phyloP scores from a whole-genome alignment of 2,329 filamentous ascomycete species.

The Fonsecaea pugnacius region DNA sequence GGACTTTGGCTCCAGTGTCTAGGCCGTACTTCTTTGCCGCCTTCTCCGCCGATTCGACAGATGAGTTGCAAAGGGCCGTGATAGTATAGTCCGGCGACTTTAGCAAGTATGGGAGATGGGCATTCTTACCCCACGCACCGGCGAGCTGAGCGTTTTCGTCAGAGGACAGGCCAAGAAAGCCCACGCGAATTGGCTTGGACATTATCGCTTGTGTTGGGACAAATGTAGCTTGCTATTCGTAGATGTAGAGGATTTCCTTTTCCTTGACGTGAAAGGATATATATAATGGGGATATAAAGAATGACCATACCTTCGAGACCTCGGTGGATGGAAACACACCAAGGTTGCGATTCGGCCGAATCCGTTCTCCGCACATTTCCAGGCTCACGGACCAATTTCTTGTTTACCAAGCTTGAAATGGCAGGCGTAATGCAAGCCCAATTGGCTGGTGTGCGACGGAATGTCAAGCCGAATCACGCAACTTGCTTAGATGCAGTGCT shows the following conservation, averaged over 20 bases:
- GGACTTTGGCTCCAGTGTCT: conserved; percentile 43
- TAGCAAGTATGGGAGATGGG: conserved; percentile 19
- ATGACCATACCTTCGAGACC: neutral
- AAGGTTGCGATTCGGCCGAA: neutral
- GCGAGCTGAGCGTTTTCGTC: neutral
- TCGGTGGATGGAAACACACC: neutral
- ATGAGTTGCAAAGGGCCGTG: conserved; percentile 47
- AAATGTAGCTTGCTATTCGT: neutral
- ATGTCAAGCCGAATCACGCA: neutral
- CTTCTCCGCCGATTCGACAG: conserved; percentile 47
- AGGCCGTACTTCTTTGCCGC: conserved; percentile 52
- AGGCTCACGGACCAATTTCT: neutral
- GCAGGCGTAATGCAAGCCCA: neutral
- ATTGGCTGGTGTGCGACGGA: neutral
- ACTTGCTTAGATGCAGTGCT: neutral
- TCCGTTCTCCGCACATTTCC: neutral
- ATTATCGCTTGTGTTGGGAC: neutral
- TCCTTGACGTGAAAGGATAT: neutral
- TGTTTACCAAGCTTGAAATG: neutral
- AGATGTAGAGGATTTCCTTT: neutral
- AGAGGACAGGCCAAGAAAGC: conserved; percentile 14
- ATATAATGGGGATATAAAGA: neutral
- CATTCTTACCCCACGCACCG: conserved; percentile 6
- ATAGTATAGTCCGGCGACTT: conserved; percentile 15
- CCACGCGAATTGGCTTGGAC: conserved; percentile 17